phyloP scores from a whole-genome alignment of 768 basidiomycete genomes.

The Amanita exitialis region DNA sequence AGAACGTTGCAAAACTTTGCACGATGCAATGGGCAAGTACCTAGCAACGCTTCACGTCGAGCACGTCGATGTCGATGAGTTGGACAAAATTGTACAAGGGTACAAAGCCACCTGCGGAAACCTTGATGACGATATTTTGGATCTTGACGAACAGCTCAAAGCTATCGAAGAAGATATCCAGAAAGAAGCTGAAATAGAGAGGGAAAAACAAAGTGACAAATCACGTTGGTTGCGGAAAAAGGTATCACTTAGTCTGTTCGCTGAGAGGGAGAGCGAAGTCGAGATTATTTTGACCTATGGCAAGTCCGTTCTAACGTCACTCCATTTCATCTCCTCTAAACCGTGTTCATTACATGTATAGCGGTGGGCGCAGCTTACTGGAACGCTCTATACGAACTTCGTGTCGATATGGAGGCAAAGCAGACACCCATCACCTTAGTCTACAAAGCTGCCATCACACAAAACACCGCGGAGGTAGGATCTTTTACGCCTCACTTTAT shows the following conservation, averaged over 20 bases:
- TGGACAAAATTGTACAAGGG: constrained; percentile 19
- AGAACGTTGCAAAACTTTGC: constrained; percentile 14
- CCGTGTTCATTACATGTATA: constrained; percentile 10
- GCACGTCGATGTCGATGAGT: constrained; percentile 11
- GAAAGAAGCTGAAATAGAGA: constrained; percentile 13
- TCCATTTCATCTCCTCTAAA: constrained; percentile 5
- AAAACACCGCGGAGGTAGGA: constrained; percentile 28
- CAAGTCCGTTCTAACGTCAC: constrained; percentile 8
- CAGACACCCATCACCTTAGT: constrained; percentile 21
- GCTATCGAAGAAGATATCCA: constrained; percentile 15
- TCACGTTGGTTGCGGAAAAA: constrained; percentile 17
- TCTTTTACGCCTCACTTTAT: neutral
- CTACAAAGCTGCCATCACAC: constrained; percentile 30
- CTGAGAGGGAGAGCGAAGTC: constrained; percentile 24
- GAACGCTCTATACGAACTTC: constrained; percentile 27
- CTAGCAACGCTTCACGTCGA: constrained; percentile 23
- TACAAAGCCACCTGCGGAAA: constrained; percentile 23
- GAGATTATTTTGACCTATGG: constrained; percentile 31
- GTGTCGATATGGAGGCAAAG: constrained; percentile 25
- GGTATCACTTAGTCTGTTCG: constrained; percentile 25
- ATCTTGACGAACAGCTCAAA: constrained; percentile 18
- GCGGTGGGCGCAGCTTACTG: constrained; percentile 19
- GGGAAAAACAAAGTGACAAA: constrained; percentile 12
- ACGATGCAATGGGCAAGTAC: constrained; percentile 22
- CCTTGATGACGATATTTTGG: constrained; percentile 21